Conservation (phyloP, 495 filamentous ascomycete genomes). For the Aspergillus coremiiformis region DNA sequence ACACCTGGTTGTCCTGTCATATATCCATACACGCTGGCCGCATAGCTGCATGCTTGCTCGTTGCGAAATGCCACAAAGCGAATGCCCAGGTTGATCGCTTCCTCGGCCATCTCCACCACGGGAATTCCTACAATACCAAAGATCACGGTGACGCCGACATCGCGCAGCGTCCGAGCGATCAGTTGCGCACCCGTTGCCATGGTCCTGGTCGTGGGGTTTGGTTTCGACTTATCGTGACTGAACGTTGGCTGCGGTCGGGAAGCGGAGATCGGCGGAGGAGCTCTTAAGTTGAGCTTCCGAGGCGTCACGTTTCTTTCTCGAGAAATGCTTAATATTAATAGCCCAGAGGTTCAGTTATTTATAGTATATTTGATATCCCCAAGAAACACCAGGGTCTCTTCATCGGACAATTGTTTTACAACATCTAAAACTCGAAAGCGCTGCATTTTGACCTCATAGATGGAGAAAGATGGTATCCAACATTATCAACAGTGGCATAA, state of each 20-base stretch:
- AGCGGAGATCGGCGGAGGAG: no score
- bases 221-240: no score
- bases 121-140: slow-evolving; percentile 63
- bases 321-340: no score
- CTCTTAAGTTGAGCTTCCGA: no score
- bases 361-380: no score
- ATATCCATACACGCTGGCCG: slow-evolving; percentile 58
- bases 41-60: slow-evolving; percentile 59
- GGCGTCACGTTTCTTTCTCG: no score
- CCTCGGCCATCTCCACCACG: slow-evolving; percentile 57
- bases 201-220: slow-evolving; percentile 23
- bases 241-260: no score
- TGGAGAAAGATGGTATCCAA: slow-evolving; percentile 2
- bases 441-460: neutral
- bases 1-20: slow-evolving; percentile 55
- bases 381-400: neutral
- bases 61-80: slow-evolving; percentile 61
- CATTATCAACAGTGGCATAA: neutral
- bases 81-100: slow-evolving; percentile 55
- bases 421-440: neutral
- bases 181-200: slow-evolving; percentile 46
- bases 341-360: no score
- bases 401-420: neutral
- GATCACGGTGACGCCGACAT: slow-evolving; percentile 50
- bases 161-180: slow-evolving; percentile 49